Conservation (phyloP, 768 basidiomycete genomes). For the Auriscalpium microsporum region DNA sequence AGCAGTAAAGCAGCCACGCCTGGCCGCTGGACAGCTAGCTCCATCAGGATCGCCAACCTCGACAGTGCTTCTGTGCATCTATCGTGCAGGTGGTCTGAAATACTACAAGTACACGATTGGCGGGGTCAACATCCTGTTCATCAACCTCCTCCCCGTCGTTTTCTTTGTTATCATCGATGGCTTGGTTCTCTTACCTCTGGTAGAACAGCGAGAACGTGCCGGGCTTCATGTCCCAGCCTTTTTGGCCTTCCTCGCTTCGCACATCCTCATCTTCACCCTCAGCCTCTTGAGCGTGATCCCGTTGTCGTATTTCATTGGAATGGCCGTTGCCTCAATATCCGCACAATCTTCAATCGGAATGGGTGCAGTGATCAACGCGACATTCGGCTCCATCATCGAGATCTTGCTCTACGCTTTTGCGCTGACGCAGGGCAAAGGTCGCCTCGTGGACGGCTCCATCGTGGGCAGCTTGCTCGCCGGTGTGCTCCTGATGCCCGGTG, state of each 20-base stretch:
- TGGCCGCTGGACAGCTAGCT: slow-evolving; percentile 83
- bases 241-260: slow-evolving; percentile 61
- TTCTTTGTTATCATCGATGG: slow-evolving; percentile 96
- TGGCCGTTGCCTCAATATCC: slow-evolving; percentile 99
- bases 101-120: slow-evolving; percentile 99
- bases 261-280: slow-evolving; percentile 74
- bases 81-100: slow-evolving; percentile 79
- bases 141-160: slow-evolving; percentile 88
- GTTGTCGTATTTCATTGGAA: slow-evolving; percentile 97
- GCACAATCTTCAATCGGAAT: slow-evolving; percentile 98
- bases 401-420: slow-evolving; percentile 90
- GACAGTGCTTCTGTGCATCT: slow-evolving; percentile 90
- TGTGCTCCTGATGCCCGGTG: slow-evolving; percentile 93
- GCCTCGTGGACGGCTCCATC: slow-evolving; percentile 93
- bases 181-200: slow-evolving; percentile 66
- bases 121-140: slow-evolving; percentile 96
- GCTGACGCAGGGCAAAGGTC: slow-evolving; percentile 83
- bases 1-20: slow-evolving; percentile 61
- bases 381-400: slow-evolving; percentile 97
- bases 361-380: slow-evolving; percentile 99
- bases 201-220: slow-evolving; percentile 48
- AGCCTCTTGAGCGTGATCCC: slow-evolving; percentile 90
- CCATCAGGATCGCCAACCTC: slow-evolving; percentile 76
- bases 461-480: slow-evolving; percentile 93
- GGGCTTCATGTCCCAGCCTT: slow-evolving; percentile 55